phyloP scores from a whole-genome alignment of 192 early-diverging fungal species.

The Podila epicladia region DNA sequence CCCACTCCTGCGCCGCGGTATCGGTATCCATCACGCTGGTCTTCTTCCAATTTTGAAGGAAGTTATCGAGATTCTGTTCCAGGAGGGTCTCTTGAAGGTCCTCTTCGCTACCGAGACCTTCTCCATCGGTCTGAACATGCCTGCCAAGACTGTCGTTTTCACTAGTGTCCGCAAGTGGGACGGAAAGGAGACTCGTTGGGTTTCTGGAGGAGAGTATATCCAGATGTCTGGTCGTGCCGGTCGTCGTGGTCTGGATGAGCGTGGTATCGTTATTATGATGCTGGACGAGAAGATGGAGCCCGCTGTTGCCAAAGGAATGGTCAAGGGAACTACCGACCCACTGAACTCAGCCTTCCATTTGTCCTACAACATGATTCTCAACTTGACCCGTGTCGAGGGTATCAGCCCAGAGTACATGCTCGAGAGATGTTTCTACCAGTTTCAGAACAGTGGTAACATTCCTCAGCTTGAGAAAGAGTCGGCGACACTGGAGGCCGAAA shows the following conservation, averaged over 20 bases:
- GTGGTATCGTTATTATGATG: constrained; percentile 97
- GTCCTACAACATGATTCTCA: constrained; percentile 97
- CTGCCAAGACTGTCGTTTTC: constrained; percentile 98
- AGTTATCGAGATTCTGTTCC: constrained; percentile 97
- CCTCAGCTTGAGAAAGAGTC: constrained; percentile 80
- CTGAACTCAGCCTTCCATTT: constrained; percentile 96
- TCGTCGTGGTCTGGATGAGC: constrained; percentile 95
- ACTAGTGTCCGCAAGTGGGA: constrained; percentile 94
- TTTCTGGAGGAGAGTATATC: constrained; percentile 95
- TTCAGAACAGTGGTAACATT: constrained; percentile 87
- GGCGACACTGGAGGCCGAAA: constrained; percentile 60
- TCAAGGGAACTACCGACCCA: constrained; percentile 83
- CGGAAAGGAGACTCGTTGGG: constrained; percentile 85
- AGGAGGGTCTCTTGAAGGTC: constrained; percentile 97
- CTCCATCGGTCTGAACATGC: constrained; percentile 99
- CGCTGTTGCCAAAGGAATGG: constrained; percentile 89
- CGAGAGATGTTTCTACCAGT: constrained; percentile 91
- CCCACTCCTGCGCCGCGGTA: constrained; percentile 90
- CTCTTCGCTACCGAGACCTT: constrained; percentile 99
- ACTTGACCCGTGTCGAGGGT: constrained; percentile 94
- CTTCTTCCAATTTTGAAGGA: constrained; percentile 96
- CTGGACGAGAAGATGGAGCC: constrained; percentile 97
- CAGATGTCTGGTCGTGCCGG: constrained; percentile 99
- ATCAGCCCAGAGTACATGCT: constrained; percentile 94
- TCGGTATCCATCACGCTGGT: constrained; percentile 98